phyloP scores from a whole-genome alignment of 202 grass and related monocot genomes.

The Dendrocalamus latiflorus region DNA sequence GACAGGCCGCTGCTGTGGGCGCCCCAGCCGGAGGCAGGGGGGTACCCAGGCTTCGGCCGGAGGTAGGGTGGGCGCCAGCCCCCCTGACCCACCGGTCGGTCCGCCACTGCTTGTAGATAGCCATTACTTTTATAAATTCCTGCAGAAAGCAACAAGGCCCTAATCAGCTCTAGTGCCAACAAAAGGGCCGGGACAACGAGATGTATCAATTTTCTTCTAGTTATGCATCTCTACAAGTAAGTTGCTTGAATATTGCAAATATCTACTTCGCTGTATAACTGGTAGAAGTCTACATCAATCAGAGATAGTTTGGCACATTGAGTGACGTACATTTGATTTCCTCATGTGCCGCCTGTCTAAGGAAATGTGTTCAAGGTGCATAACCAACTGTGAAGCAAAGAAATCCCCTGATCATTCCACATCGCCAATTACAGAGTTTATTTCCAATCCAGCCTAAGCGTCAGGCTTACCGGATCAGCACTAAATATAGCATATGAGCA shows the following conservation, averaged over 20 bases:
- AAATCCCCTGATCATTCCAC: not conserved
- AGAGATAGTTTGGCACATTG: not conserved
- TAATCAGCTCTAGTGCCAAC: too few species aligned
- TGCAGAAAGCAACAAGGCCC: too few species aligned
- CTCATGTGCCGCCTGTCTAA: not conserved
- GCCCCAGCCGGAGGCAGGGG: too few species aligned
- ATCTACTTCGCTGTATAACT: not conserved
- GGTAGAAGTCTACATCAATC: not conserved
- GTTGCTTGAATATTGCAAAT: not conserved
- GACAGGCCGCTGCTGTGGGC: too few species aligned
- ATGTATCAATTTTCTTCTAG: not conserved
- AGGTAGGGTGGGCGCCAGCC: too few species aligned
- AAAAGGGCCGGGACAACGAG: conserved; percentile 1
- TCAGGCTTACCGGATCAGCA: not conserved
- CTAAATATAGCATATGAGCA: too few species aligned
- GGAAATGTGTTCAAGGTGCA: not conserved
- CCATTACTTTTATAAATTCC: too few species aligned
- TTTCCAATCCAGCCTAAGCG: not conserved
- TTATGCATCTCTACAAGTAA: not conserved
- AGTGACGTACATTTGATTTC: not conserved
- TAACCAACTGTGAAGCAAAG: not conserved
- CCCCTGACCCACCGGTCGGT: too few species aligned
- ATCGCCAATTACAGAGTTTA: not conserved
- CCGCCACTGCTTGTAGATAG: too few species aligned
- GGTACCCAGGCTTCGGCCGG: too few species aligned